Base-by-base conservation (phyloP, 352 stramenopile genomes). In the Pythium dissimile region DNA sequence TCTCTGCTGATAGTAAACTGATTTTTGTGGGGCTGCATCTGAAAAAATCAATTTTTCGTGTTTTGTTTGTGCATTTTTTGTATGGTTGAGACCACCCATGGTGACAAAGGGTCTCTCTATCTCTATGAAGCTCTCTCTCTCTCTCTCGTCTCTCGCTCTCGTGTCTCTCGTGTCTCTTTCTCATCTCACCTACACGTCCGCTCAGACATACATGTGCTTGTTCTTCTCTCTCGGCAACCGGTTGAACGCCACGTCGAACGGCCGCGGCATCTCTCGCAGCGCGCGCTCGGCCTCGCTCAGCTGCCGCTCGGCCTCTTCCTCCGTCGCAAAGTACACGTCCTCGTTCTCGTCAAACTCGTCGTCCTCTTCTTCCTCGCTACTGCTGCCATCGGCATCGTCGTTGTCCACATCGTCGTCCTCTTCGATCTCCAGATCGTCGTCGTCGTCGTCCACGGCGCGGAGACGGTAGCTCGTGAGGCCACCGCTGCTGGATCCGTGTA, bases 211-310 rank as follows among this genome's bases (percentile, higher is more conserved):
- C 74, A 89, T 69, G 71, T 92, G 80, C 67, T 82, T 87, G 80
- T 92, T 89, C 54, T 68, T 80, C 34, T 76, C 39, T 43, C 73
- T 72, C 16, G 77, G 75, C 46, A 73, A 21, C 10, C 67, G 73
- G 52, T 77, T 89, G 73, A 74, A 92, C 27, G 80, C 89, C 58
- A 89, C 82, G 56, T 92, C 82, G 54, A 92, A 92, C 7, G 82
- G 80, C 24, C 76, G 67, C 32, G 67, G 69, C 49, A 84, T 30
- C 27, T 88, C 59, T 24, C 57, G 45, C 27, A 83, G 68, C 39
- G 66, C 69, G 20, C 51, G 50, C 39, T 77, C 58, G 18, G 82
- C 65, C 3, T 74, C 65, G 21, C 62, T 73, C 43, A 86, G 52
- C 30, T 64, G 62, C 1, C 51, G 43, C 42, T 83, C 68, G 4